Conservation (phyloP, 768 basidiomycete genomes). For the Trametes meyenii region DNA sequence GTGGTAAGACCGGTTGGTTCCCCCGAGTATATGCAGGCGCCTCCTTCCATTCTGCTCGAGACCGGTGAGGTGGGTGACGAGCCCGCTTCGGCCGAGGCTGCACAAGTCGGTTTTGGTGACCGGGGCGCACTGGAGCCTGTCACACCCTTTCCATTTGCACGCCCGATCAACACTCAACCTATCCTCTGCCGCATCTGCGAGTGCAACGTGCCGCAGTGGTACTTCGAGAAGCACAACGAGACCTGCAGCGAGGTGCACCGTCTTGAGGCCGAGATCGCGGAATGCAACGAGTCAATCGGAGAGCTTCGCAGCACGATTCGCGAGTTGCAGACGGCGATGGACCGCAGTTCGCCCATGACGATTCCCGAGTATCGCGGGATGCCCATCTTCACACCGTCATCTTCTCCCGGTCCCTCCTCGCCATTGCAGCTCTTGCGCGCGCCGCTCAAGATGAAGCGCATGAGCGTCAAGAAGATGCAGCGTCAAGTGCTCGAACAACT, state of each 20-base stretch:
- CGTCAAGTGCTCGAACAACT: slow-evolving; percentile 82
- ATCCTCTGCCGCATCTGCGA: slow-evolving; percentile 99
- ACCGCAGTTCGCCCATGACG: slow-evolving; percentile 67
- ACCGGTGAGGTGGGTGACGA: slow-evolving; percentile 45
- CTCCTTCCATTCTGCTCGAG: slow-evolving; percentile 63
- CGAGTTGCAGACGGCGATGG: slow-evolving; percentile 72
- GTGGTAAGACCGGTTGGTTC: slow-evolving; percentile 83
- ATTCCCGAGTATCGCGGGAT: slow-evolving; percentile 86
- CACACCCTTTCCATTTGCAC: slow-evolving; percentile 74
- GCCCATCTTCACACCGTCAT: slow-evolving; percentile 76
- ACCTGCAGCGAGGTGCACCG: slow-evolving; percentile 96
- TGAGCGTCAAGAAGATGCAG: slow-evolving; percentile 81
- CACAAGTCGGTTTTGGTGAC: slow-evolving; percentile 44
- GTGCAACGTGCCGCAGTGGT: slow-evolving; percentile 96
- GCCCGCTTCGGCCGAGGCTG: slow-evolving; percentile 34
- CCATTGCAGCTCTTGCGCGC: slow-evolving; percentile 77
- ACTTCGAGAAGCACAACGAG: slow-evolving; percentile 99
- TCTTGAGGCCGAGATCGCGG: slow-evolving; percentile 91
- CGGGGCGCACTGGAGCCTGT: slow-evolving; percentile 40
- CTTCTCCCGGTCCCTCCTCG: slow-evolving; percentile 70
- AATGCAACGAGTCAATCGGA: slow-evolving; percentile 89
- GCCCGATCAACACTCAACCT: slow-evolving; percentile 77
- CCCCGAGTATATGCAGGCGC: slow-evolving; percentile 67
- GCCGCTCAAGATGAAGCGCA: slow-evolving; percentile 68
- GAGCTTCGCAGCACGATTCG: slow-evolving; percentile 88